Conservation (phyloP, 805 yeast species). For the Wickerhamia fluorescens region DNA sequence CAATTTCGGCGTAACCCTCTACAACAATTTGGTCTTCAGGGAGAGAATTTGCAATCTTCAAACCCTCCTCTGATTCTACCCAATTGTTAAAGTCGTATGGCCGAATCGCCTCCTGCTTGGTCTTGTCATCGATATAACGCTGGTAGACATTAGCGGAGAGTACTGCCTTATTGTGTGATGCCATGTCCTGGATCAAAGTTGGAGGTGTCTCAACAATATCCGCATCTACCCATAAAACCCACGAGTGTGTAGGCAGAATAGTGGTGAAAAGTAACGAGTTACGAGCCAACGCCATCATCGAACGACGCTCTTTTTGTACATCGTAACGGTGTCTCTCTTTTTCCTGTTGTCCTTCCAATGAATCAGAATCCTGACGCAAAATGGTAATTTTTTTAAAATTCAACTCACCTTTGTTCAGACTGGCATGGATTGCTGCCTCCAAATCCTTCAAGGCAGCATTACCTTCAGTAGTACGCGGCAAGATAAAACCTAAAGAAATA, state of each 20-base stretch:
- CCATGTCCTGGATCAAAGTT: slow-evolving; percentile 79
- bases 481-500: slow-evolving; percentile 83
- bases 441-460: slow-evolving; percentile 67
- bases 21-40: slow-evolving; percentile 86
- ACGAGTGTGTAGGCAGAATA: slow-evolving; percentile 79
- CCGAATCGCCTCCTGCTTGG: slow-evolving; percentile 53
- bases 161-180: slow-evolving; percentile 78
- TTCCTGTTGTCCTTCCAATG: slow-evolving; percentile 68
- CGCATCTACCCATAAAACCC: slow-evolving; percentile 96
- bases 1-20: slow-evolving; percentile 90
- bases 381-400: slow-evolving; percentile 82
- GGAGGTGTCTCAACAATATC: slow-evolving; percentile 88
- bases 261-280: slow-evolving; percentile 87
- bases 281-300: slow-evolving; percentile 90
- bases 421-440: slow-evolving; percentile 66
- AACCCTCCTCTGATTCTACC: slow-evolving; percentile 80
- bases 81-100: slow-evolving; percentile 97
- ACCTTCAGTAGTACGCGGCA: slow-evolving; percentile 79
- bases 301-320: slow-evolving; percentile 84
- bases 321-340: slow-evolving; percentile 83
- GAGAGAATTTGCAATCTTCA: slow-evolving; percentile 63
- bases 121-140: slow-evolving; percentile 56
- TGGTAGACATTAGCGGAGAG: slow-evolving; percentile 92
- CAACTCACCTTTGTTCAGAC: slow-evolving; percentile 53
- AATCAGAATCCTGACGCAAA: slow-evolving; percentile 81